Evolutionary conservation across 202 grass and related monocot species (phyloP), one percentile per base, ranked within the genome.

Genomic region (Hordeum pubiflorum): DNA sequence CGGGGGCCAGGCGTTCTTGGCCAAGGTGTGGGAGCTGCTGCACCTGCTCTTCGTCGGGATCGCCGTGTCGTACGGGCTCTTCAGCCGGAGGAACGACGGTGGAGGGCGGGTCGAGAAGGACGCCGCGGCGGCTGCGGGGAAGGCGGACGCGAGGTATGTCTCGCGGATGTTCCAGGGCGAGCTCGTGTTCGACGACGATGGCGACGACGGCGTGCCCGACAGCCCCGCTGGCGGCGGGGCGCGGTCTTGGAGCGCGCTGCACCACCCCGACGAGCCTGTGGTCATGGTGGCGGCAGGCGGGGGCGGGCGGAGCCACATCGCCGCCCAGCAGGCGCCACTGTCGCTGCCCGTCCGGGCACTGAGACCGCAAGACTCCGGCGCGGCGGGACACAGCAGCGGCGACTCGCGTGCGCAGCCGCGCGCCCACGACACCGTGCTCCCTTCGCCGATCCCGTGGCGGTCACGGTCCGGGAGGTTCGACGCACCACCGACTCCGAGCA

Each of bases 361-460:
- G 55, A 99, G 77, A 68, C 77, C 63, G 31, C 86, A 79, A 33
- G 81, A 81, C 7, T 50, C 52, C 76, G n/a, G 14, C 33, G 34
- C 52, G 52, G 44, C 37, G 54, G 65, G 15, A 41, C 58, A 71
- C 65, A 4, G 36, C 9, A 39, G 10, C 9, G 67, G 22, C 31
- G 57, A 78, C 56, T 43, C 26, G 5, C 26, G 64, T 18, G 22
- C 69, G 52, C 18, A 44, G 7, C 56, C 56, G 26, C 62, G 70
- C 1, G 75, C 5, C 69, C 69, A 75, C 5, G 72, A 62, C 6
- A 75, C 76, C 24, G 96, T 88, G 60, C 90, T 95, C 41, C 92
- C 85, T 40, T 99, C 96, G 78, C 96, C 96, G 37, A 91, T 93
- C 73, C 95, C 96, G 75, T 99, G 96, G 96, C 54, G 82, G 18